phyloP scores from a whole-genome alignment of 1,139 yeast genomes.

The Blastobotrys ciferrii region DNA sequence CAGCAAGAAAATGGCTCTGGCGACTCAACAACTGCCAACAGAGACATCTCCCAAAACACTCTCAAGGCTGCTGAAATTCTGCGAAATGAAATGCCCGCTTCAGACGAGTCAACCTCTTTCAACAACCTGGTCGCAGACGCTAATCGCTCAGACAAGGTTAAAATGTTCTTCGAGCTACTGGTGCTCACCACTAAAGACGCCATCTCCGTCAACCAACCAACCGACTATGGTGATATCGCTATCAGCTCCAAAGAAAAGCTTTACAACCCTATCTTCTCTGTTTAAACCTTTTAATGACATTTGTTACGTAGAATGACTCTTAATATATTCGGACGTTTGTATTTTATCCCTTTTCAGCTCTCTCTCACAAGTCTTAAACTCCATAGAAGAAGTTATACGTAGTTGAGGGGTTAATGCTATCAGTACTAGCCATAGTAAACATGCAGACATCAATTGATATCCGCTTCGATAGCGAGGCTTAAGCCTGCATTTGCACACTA shows the following conservation, averaged over 20 bases:
- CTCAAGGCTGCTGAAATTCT: conserved; percentile 55
- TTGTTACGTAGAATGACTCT: conserved; percentile 1
- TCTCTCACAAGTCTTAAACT: too few relatives aligned
- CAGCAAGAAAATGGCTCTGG: conserved; percentile 2
- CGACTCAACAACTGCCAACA: background rate
- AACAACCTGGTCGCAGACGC: conserved; percentile 20
- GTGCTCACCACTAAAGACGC: conserved; percentile 81
- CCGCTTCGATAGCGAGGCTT: too few relatives aligned
- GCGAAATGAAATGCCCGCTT: conserved; percentile 38
- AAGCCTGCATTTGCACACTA: too few relatives aligned
- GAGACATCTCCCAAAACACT: conserved; percentile 47
- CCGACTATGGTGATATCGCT: conserved; percentile 58
- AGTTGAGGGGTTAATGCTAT: too few relatives aligned
- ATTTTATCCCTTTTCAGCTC: too few relatives aligned
- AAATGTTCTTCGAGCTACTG: conserved; percentile 77
- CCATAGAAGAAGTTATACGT: too few relatives aligned
- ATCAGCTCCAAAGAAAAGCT: conserved; percentile 53
- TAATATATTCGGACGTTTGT: background rate
- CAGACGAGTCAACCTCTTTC: conserved; percentile 20
- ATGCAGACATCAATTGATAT: too few relatives aligned
- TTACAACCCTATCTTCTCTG: conserved; percentile 33
- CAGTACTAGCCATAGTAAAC: too few relatives aligned
- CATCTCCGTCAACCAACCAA: conserved; percentile 58
- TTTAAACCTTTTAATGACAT: conserved; percentile 5
- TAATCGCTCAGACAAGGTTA: conserved; percentile 33